phyloP scores from a whole-genome alignment of 2,329 filamentous ascomycete genomes.

The Alternaria brassicicola region DNA sequence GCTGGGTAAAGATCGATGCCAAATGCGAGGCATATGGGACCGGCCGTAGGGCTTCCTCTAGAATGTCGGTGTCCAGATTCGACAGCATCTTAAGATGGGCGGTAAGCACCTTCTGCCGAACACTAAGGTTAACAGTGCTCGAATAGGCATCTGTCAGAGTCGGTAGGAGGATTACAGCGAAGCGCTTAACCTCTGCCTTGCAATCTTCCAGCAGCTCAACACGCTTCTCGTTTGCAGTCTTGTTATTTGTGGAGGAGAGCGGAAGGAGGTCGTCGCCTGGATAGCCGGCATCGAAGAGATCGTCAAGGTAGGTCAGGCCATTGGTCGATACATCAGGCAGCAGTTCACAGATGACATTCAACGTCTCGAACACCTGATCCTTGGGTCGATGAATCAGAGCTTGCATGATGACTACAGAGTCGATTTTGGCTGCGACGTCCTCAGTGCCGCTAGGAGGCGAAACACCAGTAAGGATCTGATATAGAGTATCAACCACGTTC shows the following conservation, averaged over 20 bases:
- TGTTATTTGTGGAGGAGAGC: constrained; percentile 55
- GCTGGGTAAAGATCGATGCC: constrained; percentile 91
- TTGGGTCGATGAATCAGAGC: constrained; percentile 92
- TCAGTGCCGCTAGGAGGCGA: constrained; percentile 82
- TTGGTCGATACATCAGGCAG: constrained; percentile 74
- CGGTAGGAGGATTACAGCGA: constrained; percentile 89
- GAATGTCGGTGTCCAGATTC: constrained; percentile 83
- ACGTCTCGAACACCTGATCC: constrained; percentile 94
- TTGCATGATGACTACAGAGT: constrained; percentile 98
- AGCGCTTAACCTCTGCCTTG: constrained; percentile 84
- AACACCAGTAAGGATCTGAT: constrained; percentile 95
- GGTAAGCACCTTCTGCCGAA: constrained; percentile 91
- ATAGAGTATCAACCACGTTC: constrained; percentile 95
- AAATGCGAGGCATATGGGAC: constrained; percentile 96
- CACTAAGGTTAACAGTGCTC: constrained; percentile 92
- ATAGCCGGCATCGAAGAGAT: constrained; percentile 57
- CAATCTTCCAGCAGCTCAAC: constrained; percentile 82
- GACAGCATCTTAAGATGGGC: constrained; percentile 99
- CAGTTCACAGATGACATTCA: constrained; percentile 96
- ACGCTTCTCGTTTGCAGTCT: constrained; percentile 76
- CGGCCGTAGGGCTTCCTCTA: constrained; percentile 82
- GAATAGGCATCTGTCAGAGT: constrained; percentile 97
- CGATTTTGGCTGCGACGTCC: constrained; percentile 82
- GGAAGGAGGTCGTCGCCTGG: constrained; percentile 54
- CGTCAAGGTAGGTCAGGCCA: constrained; percentile 58